Percentiles rank a stretch among this genome's conserved stretches.
Evolutionary conservation across 208 protist genomes (phyloP).

Genomic region (Trypanosoma theileri): DNA sequence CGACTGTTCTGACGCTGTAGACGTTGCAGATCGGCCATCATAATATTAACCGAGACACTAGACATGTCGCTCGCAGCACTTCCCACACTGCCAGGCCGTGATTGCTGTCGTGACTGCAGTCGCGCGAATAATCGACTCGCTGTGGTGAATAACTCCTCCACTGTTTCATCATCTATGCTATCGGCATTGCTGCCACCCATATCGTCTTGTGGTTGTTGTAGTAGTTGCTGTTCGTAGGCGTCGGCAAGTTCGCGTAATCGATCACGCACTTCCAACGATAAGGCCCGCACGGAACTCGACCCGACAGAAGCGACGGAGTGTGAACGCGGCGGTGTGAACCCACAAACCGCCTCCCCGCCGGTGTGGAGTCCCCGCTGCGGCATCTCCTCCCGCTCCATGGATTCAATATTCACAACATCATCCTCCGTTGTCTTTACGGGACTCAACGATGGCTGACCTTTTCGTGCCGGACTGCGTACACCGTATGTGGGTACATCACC

Average conservation of each 20-base stretch:
- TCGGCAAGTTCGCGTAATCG: conserved; percentile 17
- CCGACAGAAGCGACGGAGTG: neutral
- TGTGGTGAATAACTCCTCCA: conserved; percentile 27
- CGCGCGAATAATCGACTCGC: conserved; percentile 35
- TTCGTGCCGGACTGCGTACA: conserved; percentile 26
- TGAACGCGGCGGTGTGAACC: neutral
- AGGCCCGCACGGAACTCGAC: conserved; percentile 12
- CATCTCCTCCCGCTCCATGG: conserved; percentile 20
- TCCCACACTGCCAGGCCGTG: conserved; percentile 24
- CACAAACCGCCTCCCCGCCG: neutral
- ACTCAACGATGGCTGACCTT: conserved; percentile 23
- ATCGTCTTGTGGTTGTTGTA: conserved; percentile 7
- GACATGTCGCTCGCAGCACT: conserved; percentile 23
- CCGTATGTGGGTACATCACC: conserved; percentile 19
- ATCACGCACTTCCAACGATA: conserved; percentile 29
- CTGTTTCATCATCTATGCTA: conserved; percentile 26
- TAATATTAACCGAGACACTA: conserved; percentile 19
- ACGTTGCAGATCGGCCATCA: conserved; percentile 42
- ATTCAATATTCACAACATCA: conserved; percentile 36
- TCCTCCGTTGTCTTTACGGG: conserved; percentile 25
- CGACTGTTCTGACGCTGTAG: conserved; percentile 55
- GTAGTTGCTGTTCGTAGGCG: conserved; percentile 15
- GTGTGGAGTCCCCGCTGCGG: conserved; percentile 5
- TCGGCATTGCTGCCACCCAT: conserved; percentile 13
- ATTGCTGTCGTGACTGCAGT: conserved; percentile 35